Conservation (phyloP, 306 rosid species). For the Sphenostylis stenocarpa region DNA sequence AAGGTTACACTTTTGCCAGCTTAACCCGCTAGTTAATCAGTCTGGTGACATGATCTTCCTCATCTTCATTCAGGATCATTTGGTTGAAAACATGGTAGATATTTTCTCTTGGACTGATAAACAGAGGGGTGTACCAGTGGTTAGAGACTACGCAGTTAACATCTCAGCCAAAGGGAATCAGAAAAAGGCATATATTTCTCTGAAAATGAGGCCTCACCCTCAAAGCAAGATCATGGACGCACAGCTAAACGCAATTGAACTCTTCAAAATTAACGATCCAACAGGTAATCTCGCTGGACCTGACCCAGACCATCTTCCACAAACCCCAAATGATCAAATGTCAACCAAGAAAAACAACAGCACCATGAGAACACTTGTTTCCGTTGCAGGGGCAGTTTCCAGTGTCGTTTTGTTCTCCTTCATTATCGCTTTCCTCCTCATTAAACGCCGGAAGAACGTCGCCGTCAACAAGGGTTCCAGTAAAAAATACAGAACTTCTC, state of each 20-base stretch:
- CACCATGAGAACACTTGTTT: not conserved
- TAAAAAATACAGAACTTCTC: not conserved
- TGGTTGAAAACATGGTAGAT: not conserved
- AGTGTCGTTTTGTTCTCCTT: not conserved
- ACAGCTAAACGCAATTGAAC: not conserved
- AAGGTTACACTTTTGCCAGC: not conserved
- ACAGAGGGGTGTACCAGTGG: not conserved
- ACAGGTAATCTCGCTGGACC: not conserved
- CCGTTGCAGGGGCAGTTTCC: not conserved
- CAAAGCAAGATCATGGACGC: not conserved
- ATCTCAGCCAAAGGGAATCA: not conserved
- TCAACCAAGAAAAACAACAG: not conserved
- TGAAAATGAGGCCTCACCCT: not conserved
- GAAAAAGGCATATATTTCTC: not conserved
- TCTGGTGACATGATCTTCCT: not conserved
- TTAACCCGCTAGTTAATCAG: rapidly evolving
- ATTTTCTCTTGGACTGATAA: not conserved
- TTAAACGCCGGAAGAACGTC: not conserved
- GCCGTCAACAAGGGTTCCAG: not conserved
- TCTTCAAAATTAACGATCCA: not conserved
- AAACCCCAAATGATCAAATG: too few relatives aligned
- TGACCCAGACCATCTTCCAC: not conserved
- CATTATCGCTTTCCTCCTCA: not conserved
- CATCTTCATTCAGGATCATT: not conserved
- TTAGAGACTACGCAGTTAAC: not conserved